Percentiles rank a stretch among this genome's conserved stretches.
These are phyloP conservation scores for Aotearoamyces nothofagi DNA, from an alignment of 2,329 filamentous ascomycete genomes.

Conservation along the genomic window DNA sequence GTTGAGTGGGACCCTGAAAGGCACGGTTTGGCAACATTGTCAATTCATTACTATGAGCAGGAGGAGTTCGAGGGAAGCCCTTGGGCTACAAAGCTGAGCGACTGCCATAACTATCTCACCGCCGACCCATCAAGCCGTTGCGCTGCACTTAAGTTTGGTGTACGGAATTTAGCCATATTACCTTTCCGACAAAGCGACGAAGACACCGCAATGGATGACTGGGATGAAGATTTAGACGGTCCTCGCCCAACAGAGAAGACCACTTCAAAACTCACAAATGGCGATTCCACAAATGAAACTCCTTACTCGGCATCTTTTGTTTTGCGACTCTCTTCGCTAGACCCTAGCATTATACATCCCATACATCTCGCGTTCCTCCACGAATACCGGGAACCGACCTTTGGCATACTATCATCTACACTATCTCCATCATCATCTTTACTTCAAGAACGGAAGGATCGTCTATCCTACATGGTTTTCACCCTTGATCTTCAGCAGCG, in stretches of 20 bases:
- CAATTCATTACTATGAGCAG: conserved; percentile 96
- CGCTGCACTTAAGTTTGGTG: conserved; percentile 84
- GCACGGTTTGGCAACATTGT: conserved; percentile 69
- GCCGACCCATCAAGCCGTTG: conserved; percentile 88
- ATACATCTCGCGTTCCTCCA: conserved; percentile 86
- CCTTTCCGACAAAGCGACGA: conserved; percentile 79
- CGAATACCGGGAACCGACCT: conserved; percentile 95
- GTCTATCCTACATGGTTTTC: conserved; percentile 83
- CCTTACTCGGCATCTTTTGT: conserved; percentile 89
- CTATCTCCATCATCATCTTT: conserved; percentile 60
- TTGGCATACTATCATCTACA: conserved; percentile 79
- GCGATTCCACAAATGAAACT: conserved; percentile 29
- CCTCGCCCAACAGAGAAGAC: conserved; percentile 35
- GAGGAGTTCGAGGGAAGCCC: conserved; percentile 74
- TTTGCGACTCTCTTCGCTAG: conserved; percentile 74
- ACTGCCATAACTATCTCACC: conserved; percentile 67
- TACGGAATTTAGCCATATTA: conserved; percentile 78
- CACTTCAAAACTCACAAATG: conserved; percentile 18
- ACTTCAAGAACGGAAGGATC: conserved; percentile 62
- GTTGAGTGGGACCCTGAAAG: conserved; percentile 84
- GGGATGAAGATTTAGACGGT: conserved; percentile 69
- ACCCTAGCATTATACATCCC: conserved; percentile 74
- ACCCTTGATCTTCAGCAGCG: conserved; percentile 87
- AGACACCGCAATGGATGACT: conserved; percentile 83
- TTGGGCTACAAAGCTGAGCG: conserved; percentile 62